Evolutionary conservation across 495 filamentous ascomycete genomes (phyloP), one percentile per base, ranked within the genome.

Genomic region (Cenococcum geophilum): DNA sequence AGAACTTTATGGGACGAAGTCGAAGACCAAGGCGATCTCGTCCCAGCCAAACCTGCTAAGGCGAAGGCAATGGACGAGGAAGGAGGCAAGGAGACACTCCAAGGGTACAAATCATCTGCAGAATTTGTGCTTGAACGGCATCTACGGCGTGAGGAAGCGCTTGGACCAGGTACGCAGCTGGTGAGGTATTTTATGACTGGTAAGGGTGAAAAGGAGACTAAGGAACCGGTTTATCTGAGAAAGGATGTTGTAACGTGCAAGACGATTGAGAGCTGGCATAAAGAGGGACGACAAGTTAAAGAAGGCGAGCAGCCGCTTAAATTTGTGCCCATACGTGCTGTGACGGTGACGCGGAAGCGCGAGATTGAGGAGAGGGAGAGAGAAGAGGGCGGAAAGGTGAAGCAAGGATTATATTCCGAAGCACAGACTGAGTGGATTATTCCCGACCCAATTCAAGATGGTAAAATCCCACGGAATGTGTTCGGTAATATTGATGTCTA

Each of bases 401-500:
- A 88, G 68, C 93, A 98, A 70, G 91, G 90, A 0, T 75, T 98
- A 1, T 98, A 92, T 75, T 80, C 87, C 32, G 75, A 79, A 43
- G 80, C 87, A n/a, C 93, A 98, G 74, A 98, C 92, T 0, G 87
- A 92, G 54, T 96, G 87, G 80, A 96, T 96, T 70, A 89, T 93
- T 61, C 91, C 93, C 1, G 86, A 88, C 16, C 91, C 91, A 5
- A 88, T 89, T 42, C 63, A 80, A 42, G 81, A 96, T 67, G 95
- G 93, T 4, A 76, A 86, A 6, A 96, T 99, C 55, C 95, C 92
- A 5, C 92, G 89, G 73, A 99, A 99, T 68, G 83, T 86, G 40
- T 99, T 91, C 68, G 92, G 92, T 8, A 99, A 99, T 71, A 97
- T 97, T 63, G 95, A 99, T 74, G 84, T 96, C 63, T 99, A 92